Evolutionary conservation across 805 yeast species (phyloP).

Genomic region (Lachancea fermentati): DNA sequence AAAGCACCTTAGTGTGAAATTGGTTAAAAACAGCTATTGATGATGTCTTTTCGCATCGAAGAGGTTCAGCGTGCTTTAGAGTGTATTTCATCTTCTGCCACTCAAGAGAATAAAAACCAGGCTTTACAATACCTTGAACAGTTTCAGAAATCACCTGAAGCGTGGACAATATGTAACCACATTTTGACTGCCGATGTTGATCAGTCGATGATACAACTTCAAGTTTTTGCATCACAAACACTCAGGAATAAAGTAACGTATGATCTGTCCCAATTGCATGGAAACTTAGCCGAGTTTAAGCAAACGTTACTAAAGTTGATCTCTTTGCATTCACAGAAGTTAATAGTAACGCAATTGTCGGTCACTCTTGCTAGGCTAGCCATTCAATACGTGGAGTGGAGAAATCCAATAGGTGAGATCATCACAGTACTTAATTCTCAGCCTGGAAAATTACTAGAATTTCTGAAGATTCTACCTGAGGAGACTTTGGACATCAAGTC

Average conservation of each 20-base stretch:
- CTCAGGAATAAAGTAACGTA: slow-evolving; percentile 76
- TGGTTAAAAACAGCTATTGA: background rate
- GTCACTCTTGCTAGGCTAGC: slow-evolving; percentile 78
- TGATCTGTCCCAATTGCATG: slow-evolving; percentile 69
- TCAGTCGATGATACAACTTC: slow-evolving; percentile 45
- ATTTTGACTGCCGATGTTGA: slow-evolving; percentile 38
- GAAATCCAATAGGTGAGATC: slow-evolving; percentile 62
- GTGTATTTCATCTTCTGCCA: slow-evolving; percentile 27
- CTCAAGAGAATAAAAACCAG: slow-evolving; percentile 33
- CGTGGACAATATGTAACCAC: slow-evolving; percentile 70
- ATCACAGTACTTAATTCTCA: slow-evolving; percentile 38
- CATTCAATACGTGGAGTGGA: slow-evolving; percentile 73
- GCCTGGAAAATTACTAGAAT: slow-evolving; percentile 57
- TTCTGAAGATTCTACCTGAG: slow-evolving; percentile 84
- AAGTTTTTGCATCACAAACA: slow-evolving; percentile 88
- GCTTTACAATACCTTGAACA: slow-evolving; percentile 58
- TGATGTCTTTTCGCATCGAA: slow-evolving; percentile 16
- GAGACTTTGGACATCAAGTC: slow-evolving; percentile 75
- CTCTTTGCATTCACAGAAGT: slow-evolving; percentile 42
- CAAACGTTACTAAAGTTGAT: slow-evolving; percentile 50
- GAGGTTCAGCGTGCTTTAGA: slow-evolving; percentile 25
- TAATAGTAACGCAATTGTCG: slow-evolving; percentile 78
- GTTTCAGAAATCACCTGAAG: slow-evolving; percentile 76
- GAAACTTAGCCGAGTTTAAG: slow-evolving; percentile 55
- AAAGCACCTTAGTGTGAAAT: too few species aligned